Base-by-base conservation (phyloP, 148 eudicot species). In the Arctostaphylos glauca region DNA sequence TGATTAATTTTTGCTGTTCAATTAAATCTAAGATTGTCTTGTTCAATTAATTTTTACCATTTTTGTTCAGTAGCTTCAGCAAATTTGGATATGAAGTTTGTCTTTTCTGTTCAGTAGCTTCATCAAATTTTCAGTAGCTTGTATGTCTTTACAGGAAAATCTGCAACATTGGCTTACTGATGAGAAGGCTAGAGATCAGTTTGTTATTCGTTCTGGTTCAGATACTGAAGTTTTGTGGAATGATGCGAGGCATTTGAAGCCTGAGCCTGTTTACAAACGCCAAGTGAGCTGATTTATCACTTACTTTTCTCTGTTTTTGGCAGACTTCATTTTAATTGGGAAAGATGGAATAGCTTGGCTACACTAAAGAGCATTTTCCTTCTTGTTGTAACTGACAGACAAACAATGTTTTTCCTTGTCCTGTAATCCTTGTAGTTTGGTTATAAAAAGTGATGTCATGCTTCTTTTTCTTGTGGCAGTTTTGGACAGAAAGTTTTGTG, bases 171-270 rank as follows among this genome's bases (percentile, higher is more conserved):
- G 99, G 98, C 98, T 96, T 73, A 91, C 94, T 85, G 99, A 96
- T 88, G 87, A 91, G 60, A 94, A 94, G 86, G 99, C 97, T 66
- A 88, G 98, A 71, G 99, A 94, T 88, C 99, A 96, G 84, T 96
- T 91, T 87, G 98, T 94, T 53, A 94, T 96, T 80, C 98, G 97
- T 86, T 88, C 97, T 83, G 97, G 92, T 70, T 77, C 85, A 21
- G 99, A 94, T 85, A 91, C 98, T 4, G 98, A 96, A 88, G 95
- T 96, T 76, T 84, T 92, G 2, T 96, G 99, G 99, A 96, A 96
- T 85, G 98, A 96, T 88, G 97, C 99, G n/a, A 94, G 99, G 78
- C 99, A 92, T 16, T 43, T 87, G 85, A 92, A 90, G 87, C 93
- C 98, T 64, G 98, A 96, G 21, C 93, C 88, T 74, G 98, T 94